A percentile compares a stretch with the other conserved stretches of the same genome.
phyloP scores from a whole-genome alignment of 345 rosid species.

The Gossypium anomalum region DNA sequence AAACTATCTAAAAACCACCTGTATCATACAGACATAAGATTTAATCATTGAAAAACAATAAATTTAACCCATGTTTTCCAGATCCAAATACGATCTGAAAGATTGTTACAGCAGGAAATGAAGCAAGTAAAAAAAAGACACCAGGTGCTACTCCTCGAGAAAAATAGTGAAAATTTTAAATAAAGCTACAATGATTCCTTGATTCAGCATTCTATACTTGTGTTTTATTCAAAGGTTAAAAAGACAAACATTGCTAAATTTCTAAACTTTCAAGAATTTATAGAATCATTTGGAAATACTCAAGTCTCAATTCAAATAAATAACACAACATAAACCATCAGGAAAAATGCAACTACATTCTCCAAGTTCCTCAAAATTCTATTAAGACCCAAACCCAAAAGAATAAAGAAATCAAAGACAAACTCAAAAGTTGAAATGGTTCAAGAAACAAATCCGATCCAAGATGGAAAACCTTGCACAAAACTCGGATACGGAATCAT shows the following conservation, averaged over 20 bases:
- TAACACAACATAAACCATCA: not conserved
- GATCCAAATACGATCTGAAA: not conserved
- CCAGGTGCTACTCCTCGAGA: not conserved
- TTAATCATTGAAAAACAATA: not conserved
- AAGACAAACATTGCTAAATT: not conserved
- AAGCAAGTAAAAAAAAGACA: slow-evolving; percentile 6
- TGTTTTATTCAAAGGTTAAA: not conserved
- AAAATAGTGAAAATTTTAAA: not conserved
- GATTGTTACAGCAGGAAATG: slow-evolving; percentile 11
- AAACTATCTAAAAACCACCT: not conserved
- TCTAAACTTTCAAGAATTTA: not conserved
- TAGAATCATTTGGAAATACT: not conserved
- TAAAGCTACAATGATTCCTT: not conserved
- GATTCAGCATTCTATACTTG: slow-evolving; percentile 1
- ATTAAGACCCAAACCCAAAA: not conserved
- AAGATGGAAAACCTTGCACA: not conserved
- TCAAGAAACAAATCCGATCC: slow-evolving; percentile 1
- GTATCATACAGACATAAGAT: no score
- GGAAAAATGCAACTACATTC: not conserved
- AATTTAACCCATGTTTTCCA: not conserved
- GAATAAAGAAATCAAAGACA: not conserved
- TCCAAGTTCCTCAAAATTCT: not conserved
- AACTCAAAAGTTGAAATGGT: not conserved
- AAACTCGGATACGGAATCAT: not conserved
- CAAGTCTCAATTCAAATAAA: not conserved